Evolutionary conservation across 345 rosid genomes (phyloP).

Genomic region (Stellera chamaejasme): DNA sequence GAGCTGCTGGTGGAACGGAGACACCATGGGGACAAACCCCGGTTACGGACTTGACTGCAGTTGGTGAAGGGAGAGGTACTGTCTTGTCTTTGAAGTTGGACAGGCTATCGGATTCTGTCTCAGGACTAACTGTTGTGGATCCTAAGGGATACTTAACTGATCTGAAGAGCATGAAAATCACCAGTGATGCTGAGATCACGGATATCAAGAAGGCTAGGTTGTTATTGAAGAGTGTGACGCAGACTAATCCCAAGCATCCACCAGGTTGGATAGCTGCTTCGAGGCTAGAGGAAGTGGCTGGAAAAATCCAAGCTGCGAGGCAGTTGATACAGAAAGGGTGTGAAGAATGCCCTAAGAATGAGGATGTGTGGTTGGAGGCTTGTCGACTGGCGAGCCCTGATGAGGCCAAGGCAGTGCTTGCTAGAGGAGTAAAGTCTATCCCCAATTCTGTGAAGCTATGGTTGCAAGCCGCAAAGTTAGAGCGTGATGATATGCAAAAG

Average conservation of each 20-base stretch:
- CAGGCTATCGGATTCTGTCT: conserved; percentile 78
- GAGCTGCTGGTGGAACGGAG: conserved; percentile 73
- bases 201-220: conserved; percentile 92
- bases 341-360: conserved; percentile 85
- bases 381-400: conserved; percentile 81
- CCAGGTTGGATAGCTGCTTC: conserved; percentile 98
- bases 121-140: conserved; percentile 86
- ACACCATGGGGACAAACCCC: conserved; percentile 90
- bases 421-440: conserved; percentile 72
- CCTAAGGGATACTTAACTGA: conserved; percentile 91
- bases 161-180: conserved; percentile 89
- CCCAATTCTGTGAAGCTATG: conserved; percentile 87
- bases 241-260: conserved; percentile 85
- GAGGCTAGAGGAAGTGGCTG: conserved; percentile 94
- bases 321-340: conserved; percentile 78
- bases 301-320: conserved; percentile 79
- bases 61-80: conserved; percentile 95
- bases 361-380: conserved; percentile 94
- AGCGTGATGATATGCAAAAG: conserved; percentile 59
- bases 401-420: conserved; percentile 88
- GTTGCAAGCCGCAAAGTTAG: conserved; percentile 85
- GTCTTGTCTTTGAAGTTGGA: conserved; percentile 85
- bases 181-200: conserved; percentile 89
- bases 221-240: conserved; percentile 77
- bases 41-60: conserved; percentile 82